Conservation (phyloP, 768 basidiomycete species). For the Kwoniella dejecticola region DNA sequence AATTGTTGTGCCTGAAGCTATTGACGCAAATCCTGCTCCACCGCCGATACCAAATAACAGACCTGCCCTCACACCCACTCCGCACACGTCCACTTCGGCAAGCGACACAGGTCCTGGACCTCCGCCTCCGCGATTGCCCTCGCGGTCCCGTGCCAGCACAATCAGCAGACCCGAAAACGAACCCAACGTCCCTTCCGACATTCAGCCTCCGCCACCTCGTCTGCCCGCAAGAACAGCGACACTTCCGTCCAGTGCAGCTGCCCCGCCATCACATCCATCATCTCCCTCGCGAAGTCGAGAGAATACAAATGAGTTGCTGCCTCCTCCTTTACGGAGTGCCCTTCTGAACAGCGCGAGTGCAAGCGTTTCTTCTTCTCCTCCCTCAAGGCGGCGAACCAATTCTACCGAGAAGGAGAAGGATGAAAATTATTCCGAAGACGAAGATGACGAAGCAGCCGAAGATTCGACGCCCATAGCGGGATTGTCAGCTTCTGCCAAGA, state of each 20-base stretch:
- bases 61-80: constrained; percentile 10
- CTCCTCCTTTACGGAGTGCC: constrained; percentile 40
- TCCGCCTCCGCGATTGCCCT: constrained; percentile 20
- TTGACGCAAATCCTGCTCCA: constrained; percentile 1
- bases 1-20: constrained; percentile 1
- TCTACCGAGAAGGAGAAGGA: constrained; percentile 20
- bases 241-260: neutral
- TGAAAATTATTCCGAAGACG: constrained; percentile 44
- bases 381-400: constrained; percentile 21
- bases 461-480: constrained; percentile 23
- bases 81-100: neutral
- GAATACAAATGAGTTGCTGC: constrained; percentile 31
- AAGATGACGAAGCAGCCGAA: constrained; percentile 41
- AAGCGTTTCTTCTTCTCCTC: constrained; percentile 24
- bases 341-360: constrained; percentile 13
- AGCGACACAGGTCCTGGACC: constrained; percentile 12
- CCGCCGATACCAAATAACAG: constrained; percentile 27
- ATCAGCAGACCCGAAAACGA: constrained; percentile 13
- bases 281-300: constrained; percentile 18
- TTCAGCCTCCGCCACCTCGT: constrained; percentile 21
- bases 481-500: constrained; percentile 31
- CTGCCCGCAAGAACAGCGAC: constrained; percentile 26
- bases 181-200: neutral
- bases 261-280: constrained; percentile 16
- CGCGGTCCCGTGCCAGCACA: constrained; percentile 15